Evolutionary conservation across 2,329 filamentous ascomycete genomes (phyloP).

Genomic region (Phaeosphaeria sp.): DNA sequence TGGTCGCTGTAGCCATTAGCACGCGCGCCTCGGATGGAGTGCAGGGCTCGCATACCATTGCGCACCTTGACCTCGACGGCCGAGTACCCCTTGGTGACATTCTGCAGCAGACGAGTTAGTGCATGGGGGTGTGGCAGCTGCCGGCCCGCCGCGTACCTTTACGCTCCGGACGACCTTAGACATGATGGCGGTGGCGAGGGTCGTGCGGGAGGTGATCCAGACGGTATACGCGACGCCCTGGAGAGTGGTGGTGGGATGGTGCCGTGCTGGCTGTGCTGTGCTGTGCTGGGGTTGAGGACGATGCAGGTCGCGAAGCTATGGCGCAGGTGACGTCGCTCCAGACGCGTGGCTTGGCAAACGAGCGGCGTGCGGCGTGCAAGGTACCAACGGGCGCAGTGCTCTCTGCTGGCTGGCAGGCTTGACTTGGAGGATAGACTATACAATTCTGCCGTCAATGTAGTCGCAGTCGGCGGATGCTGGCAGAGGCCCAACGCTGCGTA

Average conservation of each 20-base stretch:
- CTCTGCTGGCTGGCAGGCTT: background rate
- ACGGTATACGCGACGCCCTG: constrained; percentile 11
- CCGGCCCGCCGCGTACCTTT: constrained; percentile 59
- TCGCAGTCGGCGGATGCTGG: constrained; percentile 3
- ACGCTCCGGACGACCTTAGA: constrained; percentile 97
- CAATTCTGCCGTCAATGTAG: constrained; percentile 3
- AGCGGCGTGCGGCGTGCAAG: background rate
- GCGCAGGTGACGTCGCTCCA: constrained; percentile 10
- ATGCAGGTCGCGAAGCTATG: constrained; percentile 7
- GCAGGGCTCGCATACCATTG: constrained; percentile 34
- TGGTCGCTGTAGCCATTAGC: constrained; percentile 73
- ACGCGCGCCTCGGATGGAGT: background rate
- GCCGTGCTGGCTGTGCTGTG: background rate
- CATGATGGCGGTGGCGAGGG: constrained; percentile 62
- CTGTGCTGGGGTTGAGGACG: constrained; percentile 1
- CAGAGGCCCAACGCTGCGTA: constrained; percentile 5
- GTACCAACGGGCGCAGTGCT: background rate
- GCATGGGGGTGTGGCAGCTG: background rate
- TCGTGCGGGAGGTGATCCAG: constrained; percentile 8
- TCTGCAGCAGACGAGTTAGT: constrained; percentile 47
- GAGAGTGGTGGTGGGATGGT: background rate
- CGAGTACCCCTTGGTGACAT: constrained; percentile 99
- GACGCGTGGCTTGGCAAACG: constrained; percentile 5
- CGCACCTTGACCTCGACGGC: constrained; percentile 92
- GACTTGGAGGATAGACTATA: background rate